Base-by-base conservation (phyloP, 2,329 filamentous ascomycete genomes). In the Colletotrichum scovillei region DNA sequence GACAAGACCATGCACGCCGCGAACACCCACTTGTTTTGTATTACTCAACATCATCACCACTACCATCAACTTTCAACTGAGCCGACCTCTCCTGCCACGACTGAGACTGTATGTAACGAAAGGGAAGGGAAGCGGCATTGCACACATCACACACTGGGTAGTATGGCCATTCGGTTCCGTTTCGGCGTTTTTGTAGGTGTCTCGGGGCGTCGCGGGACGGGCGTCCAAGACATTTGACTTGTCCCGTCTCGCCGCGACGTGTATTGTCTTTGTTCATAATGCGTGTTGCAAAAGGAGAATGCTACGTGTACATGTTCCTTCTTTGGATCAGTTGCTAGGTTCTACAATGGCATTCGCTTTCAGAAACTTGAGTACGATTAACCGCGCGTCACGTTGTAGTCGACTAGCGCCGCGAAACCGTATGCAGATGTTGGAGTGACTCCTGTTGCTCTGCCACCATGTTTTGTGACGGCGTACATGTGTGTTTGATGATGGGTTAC, bases 91-190 rank as follows among this genome's bases (percentile, higher is more conserved):
- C 32, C 22, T 63, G 38, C 38, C 52, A 46, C 55, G 22, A n/a
- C 9, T 32, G 46, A 66, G 35, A 60, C 57, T 65, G 55, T 32
- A 71, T 60, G 53, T 56, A 53, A 63, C 60, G 59, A 58, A 58
- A 32, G 24, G 32, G 56, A 60, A 12, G 38, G 32, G 56, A 60
- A 16, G 38, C 67, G 32, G 60, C 67, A 49, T 62, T 55, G 28
- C 32, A 46, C 57, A 49, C 14, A 38, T 16, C 30, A 35, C 32
- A 35, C 32, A 35, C 32, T 42, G n/a, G 32, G 52, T 26, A 68
- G 26, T 22, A 22, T 22, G 46, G 42, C 19, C 22, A 42, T 57
- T 28, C 46, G 62, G 32, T 38, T 35, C 22, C 38, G 38, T n/a
- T 55, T 55, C 46, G 56, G 62, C 62, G 38, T 56, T 57, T 49